Evolutionary conservation across 306 rosid species (phyloP).

Genomic region (Quercus aquifolioides): DNA sequence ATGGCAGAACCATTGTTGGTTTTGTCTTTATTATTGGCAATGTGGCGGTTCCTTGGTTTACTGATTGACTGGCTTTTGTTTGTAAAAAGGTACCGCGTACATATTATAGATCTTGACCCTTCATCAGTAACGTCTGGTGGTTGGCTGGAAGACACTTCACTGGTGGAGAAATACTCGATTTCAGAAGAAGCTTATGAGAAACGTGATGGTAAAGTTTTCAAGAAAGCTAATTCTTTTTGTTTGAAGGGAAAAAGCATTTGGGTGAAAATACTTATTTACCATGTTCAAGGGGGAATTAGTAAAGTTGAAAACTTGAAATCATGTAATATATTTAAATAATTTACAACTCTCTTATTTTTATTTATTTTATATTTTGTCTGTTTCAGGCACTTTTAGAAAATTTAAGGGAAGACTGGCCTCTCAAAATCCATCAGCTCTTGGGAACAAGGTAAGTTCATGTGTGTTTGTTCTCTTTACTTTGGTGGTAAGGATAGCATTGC

Average conservation of each 20-base stretch:
- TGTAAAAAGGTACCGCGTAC: constrained; percentile 64
- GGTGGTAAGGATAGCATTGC: background rate
- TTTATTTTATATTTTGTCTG: background rate
- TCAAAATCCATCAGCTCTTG: constrained; percentile 52
- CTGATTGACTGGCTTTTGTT: constrained; percentile 6
- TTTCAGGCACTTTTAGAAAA: constrained; percentile 73
- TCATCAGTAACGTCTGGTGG: constrained; percentile 90
- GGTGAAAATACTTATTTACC: background rate
- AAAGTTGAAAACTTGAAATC: background rate
- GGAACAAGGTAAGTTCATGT: constrained; percentile 48
- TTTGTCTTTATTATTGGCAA: background rate
- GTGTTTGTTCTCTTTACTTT: background rate
- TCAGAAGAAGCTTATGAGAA: constrained; percentile 82
- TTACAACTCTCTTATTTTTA: background rate
- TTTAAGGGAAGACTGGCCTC: constrained; percentile 69
- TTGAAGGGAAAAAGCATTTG: background rate
- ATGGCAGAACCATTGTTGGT: background rate
- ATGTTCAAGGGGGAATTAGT: background rate
- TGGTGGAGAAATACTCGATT: constrained; percentile 78
- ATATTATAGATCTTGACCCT: constrained; percentile 80
- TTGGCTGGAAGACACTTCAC: constrained; percentile 93
- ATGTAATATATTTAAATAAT: background rate
- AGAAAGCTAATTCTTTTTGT: background rate
- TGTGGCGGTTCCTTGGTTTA: background rate
- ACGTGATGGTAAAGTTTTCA: constrained; percentile 51